phyloP scores from a whole-genome alignment of 441 rosid genomes.

The Arabidopsis lyrata region DNA sequence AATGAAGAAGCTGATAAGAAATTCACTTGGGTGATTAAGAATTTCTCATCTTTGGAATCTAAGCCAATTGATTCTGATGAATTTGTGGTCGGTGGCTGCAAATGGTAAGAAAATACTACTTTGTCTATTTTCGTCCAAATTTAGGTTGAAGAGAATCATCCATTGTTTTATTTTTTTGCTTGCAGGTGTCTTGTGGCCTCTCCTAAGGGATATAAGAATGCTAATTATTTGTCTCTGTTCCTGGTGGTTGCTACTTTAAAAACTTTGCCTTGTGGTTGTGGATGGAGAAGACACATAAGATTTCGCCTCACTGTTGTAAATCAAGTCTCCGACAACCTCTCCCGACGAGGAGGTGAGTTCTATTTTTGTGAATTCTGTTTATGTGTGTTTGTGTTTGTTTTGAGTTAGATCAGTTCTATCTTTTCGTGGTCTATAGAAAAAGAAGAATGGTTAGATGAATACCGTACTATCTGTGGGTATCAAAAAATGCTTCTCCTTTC shows the following conservation, averaged over 20 bases:
- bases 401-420: neutral
- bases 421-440: neutral
- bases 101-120: constrained; percentile 51
- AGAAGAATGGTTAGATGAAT: neutral
- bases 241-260: neutral
- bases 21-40: constrained; percentile 64
- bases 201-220: constrained; percentile 6
- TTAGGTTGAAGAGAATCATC: too few species aligned
- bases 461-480: too few species aligned
- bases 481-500: too few species aligned
- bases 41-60: constrained; percentile 53
- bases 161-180: too few species aligned
- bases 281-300: constrained; percentile 1
- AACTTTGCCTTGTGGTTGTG: constrained; percentile 26
- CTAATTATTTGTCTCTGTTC: neutral
- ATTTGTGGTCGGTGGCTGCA: constrained; percentile 56
- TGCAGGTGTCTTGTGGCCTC: constrained; percentile 14
- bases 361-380: neutral
- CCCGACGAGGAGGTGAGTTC: neutral
- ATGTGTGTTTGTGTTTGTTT: neutral
- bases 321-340: neutral
- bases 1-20: constrained; percentile 19
- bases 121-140: too few species aligned
- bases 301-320: constrained; percentile 6
- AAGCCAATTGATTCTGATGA: constrained; percentile 49